A percentile compares a stretch with the other conserved stretches of the same genome.
phyloP scores from a whole-genome alignment of 345 rosid genomes.

The Rhizophora apiculata region DNA sequence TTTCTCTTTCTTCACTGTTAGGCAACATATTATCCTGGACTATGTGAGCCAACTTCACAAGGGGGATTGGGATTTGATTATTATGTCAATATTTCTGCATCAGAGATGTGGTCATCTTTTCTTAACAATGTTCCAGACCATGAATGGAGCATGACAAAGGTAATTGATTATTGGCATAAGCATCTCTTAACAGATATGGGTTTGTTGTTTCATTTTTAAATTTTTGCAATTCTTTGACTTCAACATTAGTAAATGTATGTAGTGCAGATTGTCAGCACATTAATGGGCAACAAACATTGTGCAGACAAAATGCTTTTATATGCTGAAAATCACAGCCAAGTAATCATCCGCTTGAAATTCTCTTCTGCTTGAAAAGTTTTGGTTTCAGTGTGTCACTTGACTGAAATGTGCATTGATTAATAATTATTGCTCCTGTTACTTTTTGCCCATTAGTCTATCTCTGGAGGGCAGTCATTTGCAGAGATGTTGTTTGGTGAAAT shows the following conservation, averaged over 20 bases:
- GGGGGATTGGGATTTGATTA: constrained; percentile 97
- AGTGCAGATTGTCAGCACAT: constrained; percentile 71
- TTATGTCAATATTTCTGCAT: constrained; percentile 74
- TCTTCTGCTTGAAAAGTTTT: constrained; percentile 14
- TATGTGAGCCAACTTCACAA: constrained; percentile 83
- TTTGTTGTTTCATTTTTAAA: constrained; percentile 9
- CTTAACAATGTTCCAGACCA: constrained; percentile 61
- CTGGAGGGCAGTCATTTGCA: constrained; percentile 92
- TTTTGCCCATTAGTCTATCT: constrained; percentile 60
- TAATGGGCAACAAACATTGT: constrained; percentile 61
- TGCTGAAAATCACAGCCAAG: constrained; percentile 88
- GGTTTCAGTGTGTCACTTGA: neutral
- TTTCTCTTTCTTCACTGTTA: constrained; percentile 27
- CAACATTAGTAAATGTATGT: neutral
- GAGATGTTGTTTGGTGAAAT: constrained; percentile 72
- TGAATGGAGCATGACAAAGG: constrained; percentile 98
- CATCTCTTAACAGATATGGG: neutral
- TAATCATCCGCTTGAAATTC: constrained; percentile 27
- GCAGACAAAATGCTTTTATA: constrained; percentile 79
- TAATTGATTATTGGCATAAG: constrained; percentile 19
- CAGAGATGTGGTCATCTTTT: constrained; percentile 92
- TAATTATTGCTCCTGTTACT: constrained; percentile 6
- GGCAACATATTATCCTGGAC: constrained; percentile 91
- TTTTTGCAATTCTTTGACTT: neutral
- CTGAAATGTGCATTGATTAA: constrained; percentile 16